Percentiles rank a stretch among this genome's conserved stretches.
phyloP scores from a whole-genome alignment of 345 rosid species.

The Passiflora organensis region DNA sequence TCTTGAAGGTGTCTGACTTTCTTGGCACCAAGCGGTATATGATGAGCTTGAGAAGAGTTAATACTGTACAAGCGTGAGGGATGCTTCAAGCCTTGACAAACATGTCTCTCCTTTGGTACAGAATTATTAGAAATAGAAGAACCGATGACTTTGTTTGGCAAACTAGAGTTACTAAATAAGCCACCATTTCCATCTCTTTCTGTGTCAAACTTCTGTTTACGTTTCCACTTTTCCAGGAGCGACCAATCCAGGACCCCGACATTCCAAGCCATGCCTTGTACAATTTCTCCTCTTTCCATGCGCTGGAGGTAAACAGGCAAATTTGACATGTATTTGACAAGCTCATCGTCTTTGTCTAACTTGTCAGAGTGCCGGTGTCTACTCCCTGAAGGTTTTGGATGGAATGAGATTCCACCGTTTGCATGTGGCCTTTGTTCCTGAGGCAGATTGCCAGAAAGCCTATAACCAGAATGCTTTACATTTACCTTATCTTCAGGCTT shows the following conservation, averaged over 20 bases:
- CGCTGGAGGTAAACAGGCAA: slow-evolving; percentile 70
- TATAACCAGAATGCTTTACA: slow-evolving; percentile 17
- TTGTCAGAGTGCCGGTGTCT: slow-evolving; percentile 20
- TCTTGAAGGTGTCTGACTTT: slow-evolving; percentile 31
- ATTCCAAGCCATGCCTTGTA: slow-evolving; percentile 60
- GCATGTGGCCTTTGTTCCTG: slow-evolving; percentile 16
- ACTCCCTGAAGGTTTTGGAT: slow-evolving; percentile 27
- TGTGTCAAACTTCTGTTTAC: slow-evolving; percentile 21
- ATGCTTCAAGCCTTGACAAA: slow-evolving; percentile 18
- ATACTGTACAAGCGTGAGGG: slow-evolving; percentile 22
- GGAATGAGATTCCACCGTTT: slow-evolving; percentile 23
- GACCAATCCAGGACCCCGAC: slow-evolving; percentile 92
- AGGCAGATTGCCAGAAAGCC: slow-evolving; percentile 9
- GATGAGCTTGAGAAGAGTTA: slow-evolving; percentile 25
- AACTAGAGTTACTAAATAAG: slow-evolving; percentile 19
- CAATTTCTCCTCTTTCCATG: slow-evolving; percentile 38
- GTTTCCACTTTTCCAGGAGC: slow-evolving; percentile 61
- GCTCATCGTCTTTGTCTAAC: slow-evolving; percentile 48
- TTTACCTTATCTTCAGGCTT: slow-evolving; percentile 34
- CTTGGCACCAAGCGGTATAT: slow-evolving; percentile 33
- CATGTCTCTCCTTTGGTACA: slow-evolving; percentile 25
- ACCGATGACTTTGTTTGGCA: slow-evolving; percentile 22
- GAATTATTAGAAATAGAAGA: slow-evolving; percentile 24
- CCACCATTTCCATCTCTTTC: slow-evolving; percentile 24
- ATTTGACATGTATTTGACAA: slow-evolving; percentile 71